Evolutionary conservation across 1,284 basidiomycete genomes (phyloP).

Genomic region (Takashimella koratensis): DNA sequence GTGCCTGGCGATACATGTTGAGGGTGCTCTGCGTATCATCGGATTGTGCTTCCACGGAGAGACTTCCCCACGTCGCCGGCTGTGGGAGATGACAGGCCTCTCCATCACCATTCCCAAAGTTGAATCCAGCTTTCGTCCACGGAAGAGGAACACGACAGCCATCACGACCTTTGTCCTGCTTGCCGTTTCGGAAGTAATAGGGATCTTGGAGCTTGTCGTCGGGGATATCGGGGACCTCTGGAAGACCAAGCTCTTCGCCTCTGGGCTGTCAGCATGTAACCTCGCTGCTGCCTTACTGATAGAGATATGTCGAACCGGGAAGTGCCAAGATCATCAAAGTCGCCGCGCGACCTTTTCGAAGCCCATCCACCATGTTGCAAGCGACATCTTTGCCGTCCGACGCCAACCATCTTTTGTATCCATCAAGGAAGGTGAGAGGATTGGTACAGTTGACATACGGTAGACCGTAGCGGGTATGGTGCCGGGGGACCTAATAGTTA

Average conservation of each 20-base stretch:
- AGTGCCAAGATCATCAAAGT: conserved; percentile 39
- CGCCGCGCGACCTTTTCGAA: conserved; percentile 29
- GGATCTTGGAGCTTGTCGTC: conserved; percentile 37
- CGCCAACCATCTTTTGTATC: too few species aligned
- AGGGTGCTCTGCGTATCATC: conserved; percentile 29
- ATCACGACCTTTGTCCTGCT: conserved; percentile 35
- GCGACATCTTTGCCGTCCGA: conserved; percentile 15
- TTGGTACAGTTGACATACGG: too few species aligned
- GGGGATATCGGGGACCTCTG: conserved; percentile 35
- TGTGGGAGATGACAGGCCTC: conserved; percentile 27
- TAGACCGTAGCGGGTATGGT: conserved; percentile 38
- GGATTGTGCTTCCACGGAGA: conserved; percentile 30
- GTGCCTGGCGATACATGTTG: conserved; percentile 32
- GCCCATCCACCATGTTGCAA: conserved; percentile 23
- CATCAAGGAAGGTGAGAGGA: too few species aligned
- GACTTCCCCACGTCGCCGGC: conserved; percentile 26
- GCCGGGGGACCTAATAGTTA: too few species aligned
- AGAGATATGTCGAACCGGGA: conserved; percentile 41
- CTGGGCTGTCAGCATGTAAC: conserved; percentile 7
- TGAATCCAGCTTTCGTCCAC: conserved; percentile 12
- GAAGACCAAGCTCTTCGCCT: conserved; percentile 44
- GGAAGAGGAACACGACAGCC: conserved; percentile 40
- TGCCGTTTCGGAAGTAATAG: conserved; percentile 32
- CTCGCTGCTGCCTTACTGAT: conserved; percentile 22
- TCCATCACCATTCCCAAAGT: neutral